Evolutionary conservation across 2,329 filamentous ascomycete genomes (phyloP).

Genomic region (Alternaria infectoria): DNA sequence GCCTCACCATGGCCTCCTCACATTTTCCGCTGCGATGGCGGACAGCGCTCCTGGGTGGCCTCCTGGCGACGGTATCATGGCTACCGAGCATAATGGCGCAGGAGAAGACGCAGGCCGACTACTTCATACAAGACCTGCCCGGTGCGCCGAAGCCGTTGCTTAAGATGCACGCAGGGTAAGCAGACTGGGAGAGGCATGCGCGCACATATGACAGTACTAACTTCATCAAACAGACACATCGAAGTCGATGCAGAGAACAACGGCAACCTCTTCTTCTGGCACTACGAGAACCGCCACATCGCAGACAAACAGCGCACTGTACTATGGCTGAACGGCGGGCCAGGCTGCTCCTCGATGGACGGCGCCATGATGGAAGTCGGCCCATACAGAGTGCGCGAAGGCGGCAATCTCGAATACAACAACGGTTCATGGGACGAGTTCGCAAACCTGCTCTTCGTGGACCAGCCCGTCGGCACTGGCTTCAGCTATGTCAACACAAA

Average conservation of each 20-base stretch:
- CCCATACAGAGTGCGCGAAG: conserved; percentile 83
- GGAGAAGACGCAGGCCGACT: conserved; percentile 75
- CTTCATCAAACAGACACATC: conserved; percentile 71
- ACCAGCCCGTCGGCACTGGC: conserved; percentile 95
- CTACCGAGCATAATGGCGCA: conserved; percentile 44
- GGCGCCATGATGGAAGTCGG: conserved; percentile 96
- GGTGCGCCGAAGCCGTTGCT: conserved; percentile 80
- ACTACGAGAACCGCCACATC: conserved; percentile 94
- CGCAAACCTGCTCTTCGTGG: conserved; percentile 93
- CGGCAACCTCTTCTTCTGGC: conserved; percentile 98
- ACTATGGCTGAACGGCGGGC: conserved; percentile 96
- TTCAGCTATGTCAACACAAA: conserved; percentile 95
- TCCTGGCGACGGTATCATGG: conserved; percentile 42
- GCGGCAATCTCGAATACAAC: conserved; percentile 75
- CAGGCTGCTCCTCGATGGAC: conserved; percentile 96
- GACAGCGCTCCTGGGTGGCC: conserved; percentile 39
- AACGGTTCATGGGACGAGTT: conserved; percentile 99
- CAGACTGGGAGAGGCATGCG: not conserved
- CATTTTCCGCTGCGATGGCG: conserved; percentile 39
- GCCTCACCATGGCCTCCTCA: conserved; percentile 34
- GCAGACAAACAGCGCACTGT: conserved; percentile 89
- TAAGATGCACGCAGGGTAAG: conserved; percentile 98
- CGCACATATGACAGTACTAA: conserved; percentile 5
- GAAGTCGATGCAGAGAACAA: conserved; percentile 85
- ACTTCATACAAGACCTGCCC: conserved; percentile 84